Percentiles rank a stretch among this genome's conserved stretches.
Evolutionary conservation across 768 basidiomycete genomes (phyloP).

Genomic region (Lentinula sp.): DNA sequence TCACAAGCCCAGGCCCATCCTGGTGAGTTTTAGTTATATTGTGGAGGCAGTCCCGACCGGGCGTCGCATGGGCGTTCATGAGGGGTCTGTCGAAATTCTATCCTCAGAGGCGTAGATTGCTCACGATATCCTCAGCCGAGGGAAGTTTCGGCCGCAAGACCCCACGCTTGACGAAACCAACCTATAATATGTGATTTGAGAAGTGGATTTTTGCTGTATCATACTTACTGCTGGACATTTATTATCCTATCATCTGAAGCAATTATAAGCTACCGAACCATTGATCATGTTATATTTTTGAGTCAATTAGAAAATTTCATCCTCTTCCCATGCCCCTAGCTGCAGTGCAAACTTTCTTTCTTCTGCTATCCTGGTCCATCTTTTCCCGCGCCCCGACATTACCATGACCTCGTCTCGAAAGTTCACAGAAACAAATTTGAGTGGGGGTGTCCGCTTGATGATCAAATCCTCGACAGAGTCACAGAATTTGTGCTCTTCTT

Average conservation of each 20-base stretch:
- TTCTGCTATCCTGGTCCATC: background rate
- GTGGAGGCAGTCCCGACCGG: constrained; percentile 15
- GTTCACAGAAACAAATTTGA: background rate
- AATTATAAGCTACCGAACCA: background rate
- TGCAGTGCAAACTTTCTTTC: background rate
- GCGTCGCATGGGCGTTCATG: constrained; percentile 20
- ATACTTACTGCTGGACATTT: constrained; percentile 4
- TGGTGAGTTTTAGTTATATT: constrained; percentile 32
- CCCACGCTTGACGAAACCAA: constrained; percentile 20
- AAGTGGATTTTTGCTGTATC: background rate
- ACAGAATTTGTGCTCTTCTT: constrained; percentile 26
- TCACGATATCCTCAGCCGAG: constrained; percentile 25
- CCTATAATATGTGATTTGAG: background rate
- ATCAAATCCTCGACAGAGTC: constrained; percentile 20
- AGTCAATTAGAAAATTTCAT: constrained; percentile 4
- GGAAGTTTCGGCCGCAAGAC: constrained; percentile 38
- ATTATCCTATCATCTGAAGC: background rate
- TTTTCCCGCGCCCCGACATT: background rate
- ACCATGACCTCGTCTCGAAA: background rate
- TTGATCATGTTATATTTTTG: background rate
- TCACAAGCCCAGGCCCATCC: constrained; percentile 36
- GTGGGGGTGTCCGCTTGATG: background rate
- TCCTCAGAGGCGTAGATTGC: background rate
- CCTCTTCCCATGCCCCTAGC: constrained; percentile 1
- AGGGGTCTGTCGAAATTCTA: constrained; percentile 10